phyloP scores from a whole-genome alignment of 2,329 filamentous ascomycete species.

The Microcyclospora pomicola region DNA sequence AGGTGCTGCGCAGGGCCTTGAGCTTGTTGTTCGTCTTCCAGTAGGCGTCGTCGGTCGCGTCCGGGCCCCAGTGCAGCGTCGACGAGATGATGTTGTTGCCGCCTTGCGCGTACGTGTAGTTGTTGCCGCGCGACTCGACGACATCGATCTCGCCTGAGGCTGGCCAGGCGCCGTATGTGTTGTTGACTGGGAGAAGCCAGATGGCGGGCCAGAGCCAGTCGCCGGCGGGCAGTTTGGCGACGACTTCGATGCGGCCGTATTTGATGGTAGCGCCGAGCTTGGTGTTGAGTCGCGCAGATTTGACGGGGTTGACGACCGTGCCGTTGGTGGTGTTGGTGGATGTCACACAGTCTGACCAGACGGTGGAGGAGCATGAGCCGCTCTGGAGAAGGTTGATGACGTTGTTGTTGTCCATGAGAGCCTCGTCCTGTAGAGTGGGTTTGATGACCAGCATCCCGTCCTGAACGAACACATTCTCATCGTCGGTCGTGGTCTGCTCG shows the following conservation, averaged over 20 bases:
- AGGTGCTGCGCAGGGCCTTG: conserved; percentile 60
- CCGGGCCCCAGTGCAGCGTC: conserved; percentile 70
- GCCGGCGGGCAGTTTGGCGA: conserved; percentile 58
- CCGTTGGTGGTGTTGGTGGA: conserved; percentile 65
- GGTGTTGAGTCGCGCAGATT: conserved; percentile 66
- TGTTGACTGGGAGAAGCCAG: conserved; percentile 67
- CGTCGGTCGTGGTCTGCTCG: conserved; percentile 55
- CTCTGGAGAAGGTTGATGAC: conserved; percentile 53
- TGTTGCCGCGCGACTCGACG: conserved; percentile 67
- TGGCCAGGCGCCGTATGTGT: conserved; percentile 65
- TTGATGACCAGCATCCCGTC: conserved; percentile 59
- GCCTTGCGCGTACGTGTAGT: conserved; percentile 59
- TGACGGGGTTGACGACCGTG: conserved; percentile 62
- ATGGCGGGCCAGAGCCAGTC: conserved; percentile 92
- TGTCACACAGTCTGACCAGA: conserved; percentile 49
- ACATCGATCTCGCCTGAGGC: conserved; percentile 75
- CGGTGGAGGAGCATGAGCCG: conserved; percentile 53
- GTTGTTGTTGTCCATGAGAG: conserved; percentile 51
- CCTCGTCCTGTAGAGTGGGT: conserved; percentile 60
- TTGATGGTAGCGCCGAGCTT: conserved; percentile 57
- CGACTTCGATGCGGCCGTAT: conserved; percentile 70
- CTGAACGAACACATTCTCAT: conserved; percentile 62
- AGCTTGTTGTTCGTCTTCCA: conserved; percentile 74
- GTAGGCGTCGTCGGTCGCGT: conserved; percentile 59
- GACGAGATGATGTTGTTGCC: conserved; percentile 72